Percentiles rank a stretch among this genome's conserved stretches.
Evolutionary conservation across 2,329 filamentous ascomycete genomes (phyloP).

Genomic region (Pezicula rhizophila): DNA sequence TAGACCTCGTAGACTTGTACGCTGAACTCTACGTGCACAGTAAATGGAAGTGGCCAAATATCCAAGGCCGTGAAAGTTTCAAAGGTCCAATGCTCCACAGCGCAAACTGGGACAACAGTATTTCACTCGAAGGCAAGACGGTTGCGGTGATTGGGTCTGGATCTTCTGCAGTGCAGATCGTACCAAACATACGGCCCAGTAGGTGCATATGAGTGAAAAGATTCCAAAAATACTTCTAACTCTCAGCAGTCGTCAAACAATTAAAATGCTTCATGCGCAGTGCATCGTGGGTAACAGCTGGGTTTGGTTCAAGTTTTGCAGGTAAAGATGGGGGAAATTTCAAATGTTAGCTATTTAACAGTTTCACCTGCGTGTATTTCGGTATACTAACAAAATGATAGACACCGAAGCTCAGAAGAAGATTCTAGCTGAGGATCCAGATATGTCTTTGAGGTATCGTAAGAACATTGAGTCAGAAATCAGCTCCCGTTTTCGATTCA

Average conservation of each 20-base stretch:
- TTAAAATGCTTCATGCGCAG: slow-evolving; percentile 43
- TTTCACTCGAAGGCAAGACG: slow-evolving; percentile 22
- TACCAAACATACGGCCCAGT: slow-evolving; percentile 30
- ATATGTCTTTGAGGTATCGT: slow-evolving; percentile 8
- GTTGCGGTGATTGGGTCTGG: slow-evolving; percentile 33
- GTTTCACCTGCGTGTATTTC: slow-evolving; percentile 37
- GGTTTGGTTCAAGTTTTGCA: slow-evolving; percentile 16
- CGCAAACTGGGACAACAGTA: slow-evolving; percentile 32
- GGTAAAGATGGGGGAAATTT: slow-evolving; percentile 10
- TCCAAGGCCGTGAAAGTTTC: slow-evolving; percentile 40
- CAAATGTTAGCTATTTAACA: slow-evolving; percentile 32
- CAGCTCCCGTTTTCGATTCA: slow-evolving; percentile 11
- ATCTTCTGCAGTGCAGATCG: slow-evolving; percentile 30
- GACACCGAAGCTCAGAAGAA: slow-evolving; percentile 33
- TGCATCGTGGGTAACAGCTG: slow-evolving; percentile 37
- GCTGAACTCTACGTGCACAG: slow-evolving; percentile 24
- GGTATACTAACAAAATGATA: slow-evolving; percentile 26
- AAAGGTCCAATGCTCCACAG: slow-evolving; percentile 38
- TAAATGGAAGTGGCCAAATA: slow-evolving; percentile 33
- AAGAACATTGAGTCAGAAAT: slow-evolving; percentile 13
- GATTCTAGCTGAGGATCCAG: slow-evolving; percentile 32
- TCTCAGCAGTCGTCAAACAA: slow-evolving; percentile 23
- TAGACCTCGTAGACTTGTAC: slow-evolving; percentile 33
- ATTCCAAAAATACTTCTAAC: no score
- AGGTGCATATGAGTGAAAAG: no score